A percentile compares a stretch with the other conserved stretches of the same genome.
Conservation (phyloP, 176 grass and related monocot species). For the Phragmites australis region DNA sequence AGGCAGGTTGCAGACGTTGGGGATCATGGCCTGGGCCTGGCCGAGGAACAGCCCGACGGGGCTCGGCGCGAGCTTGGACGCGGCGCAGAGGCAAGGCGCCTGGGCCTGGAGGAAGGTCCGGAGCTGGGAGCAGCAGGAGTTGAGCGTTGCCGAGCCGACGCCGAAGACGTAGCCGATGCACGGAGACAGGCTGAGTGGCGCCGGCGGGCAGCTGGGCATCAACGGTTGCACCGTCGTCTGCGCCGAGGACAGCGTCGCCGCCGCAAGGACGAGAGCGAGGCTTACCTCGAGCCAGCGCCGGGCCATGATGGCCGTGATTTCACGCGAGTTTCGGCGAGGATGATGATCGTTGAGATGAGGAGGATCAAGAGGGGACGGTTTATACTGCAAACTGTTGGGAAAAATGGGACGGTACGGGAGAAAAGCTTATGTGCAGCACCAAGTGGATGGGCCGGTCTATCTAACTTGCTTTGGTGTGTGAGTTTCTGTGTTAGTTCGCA, state of each 20-base stretch:
- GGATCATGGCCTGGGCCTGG: conserved; percentile 72
- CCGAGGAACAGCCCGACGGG: conserved; percentile 55
- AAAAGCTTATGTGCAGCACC: conserved; percentile 13
- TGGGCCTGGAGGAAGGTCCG: conserved; percentile 50
- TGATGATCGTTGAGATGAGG: background rate
- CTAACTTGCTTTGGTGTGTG: conserved; percentile 15
- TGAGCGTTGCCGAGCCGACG: conserved; percentile 47
- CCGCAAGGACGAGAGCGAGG: conserved; percentile 1
- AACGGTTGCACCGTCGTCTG: conserved; percentile 26
- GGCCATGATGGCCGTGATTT: conserved; percentile 36
- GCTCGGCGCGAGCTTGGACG: conserved; percentile 47
- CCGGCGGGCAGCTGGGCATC: conserved; percentile 47
- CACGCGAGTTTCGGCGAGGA: background rate
- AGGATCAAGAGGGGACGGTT: background rate
- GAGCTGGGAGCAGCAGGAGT: conserved; percentile 66
- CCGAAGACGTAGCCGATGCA: conserved; percentile 74
- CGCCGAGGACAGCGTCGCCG: conserved; percentile 7
- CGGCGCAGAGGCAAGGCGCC: conserved; percentile 68
- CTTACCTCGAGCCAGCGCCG: background rate
- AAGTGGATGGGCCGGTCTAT: conserved; percentile 51
- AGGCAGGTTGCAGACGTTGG: conserved; percentile 79
- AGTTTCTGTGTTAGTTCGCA: background rate
- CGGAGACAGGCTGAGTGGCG: conserved; percentile 56
- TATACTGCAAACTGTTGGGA: conserved; percentile 40
- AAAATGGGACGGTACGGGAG: background rate